Evolutionary conservation across 202 grass and related monocot genomes (phyloP).

Genomic region (Bolboschoenoplectus hybrid): DNA sequence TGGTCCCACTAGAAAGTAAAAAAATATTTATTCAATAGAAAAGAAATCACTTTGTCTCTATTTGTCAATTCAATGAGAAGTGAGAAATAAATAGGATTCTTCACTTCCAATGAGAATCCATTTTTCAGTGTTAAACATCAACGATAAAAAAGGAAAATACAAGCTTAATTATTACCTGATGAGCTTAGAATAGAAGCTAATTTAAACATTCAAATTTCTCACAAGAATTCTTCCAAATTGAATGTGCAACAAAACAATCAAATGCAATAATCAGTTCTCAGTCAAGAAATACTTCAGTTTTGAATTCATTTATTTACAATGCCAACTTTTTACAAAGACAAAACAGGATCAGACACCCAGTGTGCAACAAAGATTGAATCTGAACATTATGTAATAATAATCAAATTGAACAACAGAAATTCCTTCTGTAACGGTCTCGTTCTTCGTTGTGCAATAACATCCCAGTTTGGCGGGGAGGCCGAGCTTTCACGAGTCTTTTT

Average conservation of each 20-base stretch:
- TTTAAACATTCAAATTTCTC: neutral
- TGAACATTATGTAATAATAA: neutral
- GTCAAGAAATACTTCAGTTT: neutral
- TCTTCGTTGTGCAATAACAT: conserved; percentile 47
- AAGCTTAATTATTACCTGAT: neutral
- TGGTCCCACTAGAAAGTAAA: neutral
- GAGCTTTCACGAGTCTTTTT: conserved; percentile 55
- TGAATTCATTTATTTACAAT: conserved; percentile 13
- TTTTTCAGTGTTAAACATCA: neutral
- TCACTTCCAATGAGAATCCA: neutral
- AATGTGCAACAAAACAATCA: neutral
- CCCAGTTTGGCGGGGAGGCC: conserved; percentile 43
- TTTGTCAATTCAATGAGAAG: neutral
- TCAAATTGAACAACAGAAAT: conserved; percentile 69
- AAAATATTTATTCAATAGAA: neutral
- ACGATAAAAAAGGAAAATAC: neutral
- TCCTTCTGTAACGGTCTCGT: conserved; percentile 18
- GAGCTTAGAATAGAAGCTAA: neutral
- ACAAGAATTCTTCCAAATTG: neutral
- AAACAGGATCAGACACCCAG: neutral
- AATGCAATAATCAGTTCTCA: neutral
- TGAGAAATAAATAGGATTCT: neutral
- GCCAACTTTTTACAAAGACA: neutral
- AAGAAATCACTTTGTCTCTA: neutral
- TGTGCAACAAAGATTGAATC: conserved; percentile 7